Evolutionary conservation across 768 basidiomycete species (phyloP).

Genomic region (Inosperma sp.): DNA sequence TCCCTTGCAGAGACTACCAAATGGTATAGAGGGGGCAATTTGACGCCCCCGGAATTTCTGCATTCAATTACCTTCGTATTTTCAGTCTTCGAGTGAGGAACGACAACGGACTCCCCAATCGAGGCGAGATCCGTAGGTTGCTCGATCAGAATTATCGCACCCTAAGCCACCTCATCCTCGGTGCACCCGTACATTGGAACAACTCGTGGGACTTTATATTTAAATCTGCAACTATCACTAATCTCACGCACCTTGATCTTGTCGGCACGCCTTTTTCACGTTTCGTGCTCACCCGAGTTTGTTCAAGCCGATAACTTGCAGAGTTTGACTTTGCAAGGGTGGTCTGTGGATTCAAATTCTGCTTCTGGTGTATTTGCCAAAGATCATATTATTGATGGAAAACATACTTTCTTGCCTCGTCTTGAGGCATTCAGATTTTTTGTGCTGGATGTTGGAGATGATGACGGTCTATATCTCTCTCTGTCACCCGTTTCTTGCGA

Average conservation of each 20-base stretch:
- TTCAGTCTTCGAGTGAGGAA: conserved; percentile 70
- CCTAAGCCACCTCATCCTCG: conserved; percentile 58
- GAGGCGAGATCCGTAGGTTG: conserved; percentile 62
- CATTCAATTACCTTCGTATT: conserved; percentile 53
- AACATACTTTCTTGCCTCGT: conserved; percentile 59
- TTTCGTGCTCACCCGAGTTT: conserved; percentile 57
- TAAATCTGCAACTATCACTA: conserved; percentile 56
- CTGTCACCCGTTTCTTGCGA: conserved; percentile 53
- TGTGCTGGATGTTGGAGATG: conserved; percentile 60
- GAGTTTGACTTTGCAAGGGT: conserved; percentile 62
- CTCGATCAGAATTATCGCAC: conserved; percentile 56
- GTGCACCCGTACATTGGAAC: conserved; percentile 57
- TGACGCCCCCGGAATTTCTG: conserved; percentile 60
- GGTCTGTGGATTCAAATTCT: conserved; percentile 54
- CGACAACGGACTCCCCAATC: conserved; percentile 68
- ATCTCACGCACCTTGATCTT: conserved; percentile 64
- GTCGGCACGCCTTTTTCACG: conserved; percentile 67
- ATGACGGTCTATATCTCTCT: conserved; percentile 47
- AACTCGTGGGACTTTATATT: conserved; percentile 70
- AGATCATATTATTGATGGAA: conserved; percentile 55
- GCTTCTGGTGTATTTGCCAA: conserved; percentile 58
- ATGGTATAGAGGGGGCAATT: too few relatives aligned
- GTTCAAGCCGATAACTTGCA: conserved; percentile 58
- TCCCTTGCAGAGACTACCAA: too few relatives aligned
- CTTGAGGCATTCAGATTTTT: conserved; percentile 62